Evolutionary conservation across 1,284 basidiomycete genomes (phyloP), one percentile per base, ranked within the genome.

Genomic region (Quambalaria eucalypti): DNA sequence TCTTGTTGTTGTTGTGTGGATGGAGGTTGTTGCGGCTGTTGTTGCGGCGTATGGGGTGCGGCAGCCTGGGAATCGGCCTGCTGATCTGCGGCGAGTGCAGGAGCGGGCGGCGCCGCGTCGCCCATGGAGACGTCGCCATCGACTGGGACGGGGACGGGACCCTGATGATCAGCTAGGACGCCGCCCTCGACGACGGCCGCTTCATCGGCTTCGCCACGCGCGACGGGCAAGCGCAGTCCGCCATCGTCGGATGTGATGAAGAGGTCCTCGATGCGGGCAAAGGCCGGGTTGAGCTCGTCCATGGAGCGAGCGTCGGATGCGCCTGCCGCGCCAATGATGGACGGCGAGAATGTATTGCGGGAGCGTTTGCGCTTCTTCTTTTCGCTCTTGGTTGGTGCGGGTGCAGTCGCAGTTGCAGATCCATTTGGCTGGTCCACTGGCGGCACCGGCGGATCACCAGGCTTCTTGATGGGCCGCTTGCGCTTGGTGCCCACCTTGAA

Each of bases 241-340:
- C 36, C 36, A 39, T 39, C 36, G 28, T 61, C 61, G 29, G 63
- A 62, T 0, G 73, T 74, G 42, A 75, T 62, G 44, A 75, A 75
- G 6, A 75, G 58, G 28, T 61, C 56, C 52, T 75, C 67, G 10
- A 75, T 56, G 28, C 66, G 61, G n/a, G 58, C 60, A 44, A 75
- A 60, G 2, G 69, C 61, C 14, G 73, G 71, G 39, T 68, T 56
- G n/a, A 56, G 19, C 51, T 56, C 55, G 39, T 56, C 55, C 42
- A 23, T 21, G 21, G 42, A 46, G 5, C 25, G n/a, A 21, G 16
- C 42, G 5, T 26, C 25, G n/a, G 21, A 21, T 4, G 42, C 19
- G 42, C 42, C 42, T 4, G 42, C 42, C 19, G 42, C 25, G 21
- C 42, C 42, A 4, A 46, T 21, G 42, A 26, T 46, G 25, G 19